Evolutionary conservation across 495 filamentous ascomycete genomes (phyloP), one percentile per base, ranked within the genome.

Genomic region (Aspergillus indologenus): DNA sequence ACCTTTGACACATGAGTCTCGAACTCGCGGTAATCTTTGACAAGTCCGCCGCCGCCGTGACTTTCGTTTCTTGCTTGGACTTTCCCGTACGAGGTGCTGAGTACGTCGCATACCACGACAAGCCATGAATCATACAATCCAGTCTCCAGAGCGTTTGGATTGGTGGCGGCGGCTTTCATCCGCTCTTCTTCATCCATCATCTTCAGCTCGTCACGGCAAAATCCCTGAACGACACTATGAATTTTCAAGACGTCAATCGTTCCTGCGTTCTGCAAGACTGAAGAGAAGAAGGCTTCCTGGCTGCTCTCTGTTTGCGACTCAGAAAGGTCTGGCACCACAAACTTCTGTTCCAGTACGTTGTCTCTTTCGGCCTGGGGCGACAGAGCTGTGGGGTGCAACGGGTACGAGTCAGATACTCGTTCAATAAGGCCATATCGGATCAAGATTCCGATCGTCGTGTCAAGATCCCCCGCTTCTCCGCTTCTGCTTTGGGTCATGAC

Each of bases 201-300:
- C 20, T 79, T 79, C 4, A 94, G 71, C 21, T 83, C 80, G 63
- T 90, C 87, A 18, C 88, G 82, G 58, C 89, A 90, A 54, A 92
- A 91, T 0, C 83, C 86, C 65, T 93, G 90, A 6, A 92, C 87
- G 1, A 93, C 88, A 31, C 83, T 87, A 67, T 92, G 89, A 45
- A 93, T 79, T 31, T 87, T 85, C 31, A 93, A 78, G 34, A 91
- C 80, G 53, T 92, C 90, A 20, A 90, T 81, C 1, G 61, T 59
- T 11, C 63, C 67, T 42, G 79, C 77, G 21, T 81, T 82, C 1
- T 75, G 70, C 45, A 79, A 80, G 0, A 75, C 58, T 0, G 71
- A 15, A 40, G 34, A 67, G 29, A 75, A 75, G 21, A 72, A 74
- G 0, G 66, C 73, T 29, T 73, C 75, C 18, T 85, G 70, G 52